Evolutionary conservation across 2,329 filamentous ascomycete genomes (phyloP).

Genomic region (Myrmaecium sp.): DNA sequence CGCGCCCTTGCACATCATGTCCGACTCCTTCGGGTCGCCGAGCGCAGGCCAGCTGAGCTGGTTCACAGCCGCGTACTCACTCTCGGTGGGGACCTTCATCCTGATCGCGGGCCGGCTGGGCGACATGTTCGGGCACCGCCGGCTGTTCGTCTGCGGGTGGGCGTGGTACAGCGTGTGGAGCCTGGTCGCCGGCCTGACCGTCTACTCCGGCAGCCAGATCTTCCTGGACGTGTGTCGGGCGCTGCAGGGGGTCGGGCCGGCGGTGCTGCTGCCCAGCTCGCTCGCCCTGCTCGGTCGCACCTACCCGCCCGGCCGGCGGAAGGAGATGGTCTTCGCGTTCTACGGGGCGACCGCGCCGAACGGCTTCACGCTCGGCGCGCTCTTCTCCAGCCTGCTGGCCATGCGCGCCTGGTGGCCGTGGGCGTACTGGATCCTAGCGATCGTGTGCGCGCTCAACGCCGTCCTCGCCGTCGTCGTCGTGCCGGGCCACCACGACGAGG

Average conservation of each 20-base stretch:
- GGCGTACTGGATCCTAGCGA: constrained; percentile 29
- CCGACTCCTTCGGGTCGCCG: constrained; percentile 21
- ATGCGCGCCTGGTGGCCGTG: constrained; percentile 35
- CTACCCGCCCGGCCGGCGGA: constrained; percentile 39
- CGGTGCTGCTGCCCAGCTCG: constrained; percentile 45
- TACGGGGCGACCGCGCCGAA: constrained; percentile 34
- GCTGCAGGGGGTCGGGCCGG: constrained; percentile 38
- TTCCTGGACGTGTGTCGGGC: constrained; percentile 19
- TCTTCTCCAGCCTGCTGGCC: constrained; percentile 24
- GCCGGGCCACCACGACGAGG: constrained; percentile 11
- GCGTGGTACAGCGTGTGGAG: constrained; percentile 33
- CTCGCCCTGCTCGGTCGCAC: constrained; percentile 43
- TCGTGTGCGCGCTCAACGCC: constrained; percentile 22
- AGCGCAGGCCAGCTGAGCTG: constrained; percentile 27
- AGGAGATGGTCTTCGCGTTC: constrained; percentile 41
- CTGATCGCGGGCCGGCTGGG: constrained; percentile 32
- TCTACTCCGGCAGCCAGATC: constrained; percentile 21
- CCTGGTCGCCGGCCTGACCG: constrained; percentile 26
- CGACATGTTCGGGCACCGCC: constrained; percentile 34
- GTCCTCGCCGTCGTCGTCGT: constrained; percentile 22
- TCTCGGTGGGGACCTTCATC: constrained; percentile 35
- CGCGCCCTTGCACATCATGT: constrained; percentile 27
- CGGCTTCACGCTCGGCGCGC: constrained; percentile 24
- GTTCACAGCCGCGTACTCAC: constrained; percentile 31
- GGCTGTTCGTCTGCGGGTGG: constrained; percentile 31